Percentiles rank a stretch among this genome's conserved stretches.
Evolutionary conservation across 257 asterid genomes (phyloP).

Genomic region (Echites panduratus): DNA sequence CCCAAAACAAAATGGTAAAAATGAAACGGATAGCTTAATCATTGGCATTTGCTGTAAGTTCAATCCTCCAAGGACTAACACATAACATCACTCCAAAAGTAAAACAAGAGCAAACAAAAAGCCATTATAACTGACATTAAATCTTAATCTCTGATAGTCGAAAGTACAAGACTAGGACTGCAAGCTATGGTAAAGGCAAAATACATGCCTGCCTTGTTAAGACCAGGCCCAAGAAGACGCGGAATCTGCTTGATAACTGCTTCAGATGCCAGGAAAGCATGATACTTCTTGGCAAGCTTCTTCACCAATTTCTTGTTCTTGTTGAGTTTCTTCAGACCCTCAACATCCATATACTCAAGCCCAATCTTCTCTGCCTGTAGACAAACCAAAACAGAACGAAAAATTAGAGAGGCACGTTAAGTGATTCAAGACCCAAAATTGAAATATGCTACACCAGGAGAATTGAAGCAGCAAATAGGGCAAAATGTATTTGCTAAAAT

Average conservation of each 20-base stretch:
- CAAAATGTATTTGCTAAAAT: neutral
- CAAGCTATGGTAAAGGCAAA: neutral
- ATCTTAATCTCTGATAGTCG: too few species aligned
- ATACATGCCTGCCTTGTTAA: constrained; percentile 37
- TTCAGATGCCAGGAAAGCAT: constrained; percentile 37
- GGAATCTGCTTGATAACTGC: constrained; percentile 38
- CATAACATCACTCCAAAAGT: neutral
- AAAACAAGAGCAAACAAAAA: too few species aligned
- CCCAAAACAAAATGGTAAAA: neutral
- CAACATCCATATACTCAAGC: constrained; percentile 33
- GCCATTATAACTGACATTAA: too few species aligned
- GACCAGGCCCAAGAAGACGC: constrained; percentile 37
- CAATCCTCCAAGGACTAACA: neutral
- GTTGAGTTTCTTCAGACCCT: constrained; percentile 30
- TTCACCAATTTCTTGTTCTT: constrained; percentile 33
- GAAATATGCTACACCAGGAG: too few species aligned
- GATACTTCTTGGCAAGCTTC: constrained; percentile 35
- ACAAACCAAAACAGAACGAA: too few species aligned
- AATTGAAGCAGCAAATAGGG: too few species aligned
- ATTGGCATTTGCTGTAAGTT: neutral
- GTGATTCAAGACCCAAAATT: too few species aligned
- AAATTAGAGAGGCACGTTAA: too few species aligned
- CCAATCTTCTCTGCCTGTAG: constrained; percentile 30
- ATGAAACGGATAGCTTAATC: neutral
- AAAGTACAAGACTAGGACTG: too few species aligned